Base-by-base conservation (phyloP, 371 early-diverging fungal genomes). In the Mucor racemosus region DNA sequence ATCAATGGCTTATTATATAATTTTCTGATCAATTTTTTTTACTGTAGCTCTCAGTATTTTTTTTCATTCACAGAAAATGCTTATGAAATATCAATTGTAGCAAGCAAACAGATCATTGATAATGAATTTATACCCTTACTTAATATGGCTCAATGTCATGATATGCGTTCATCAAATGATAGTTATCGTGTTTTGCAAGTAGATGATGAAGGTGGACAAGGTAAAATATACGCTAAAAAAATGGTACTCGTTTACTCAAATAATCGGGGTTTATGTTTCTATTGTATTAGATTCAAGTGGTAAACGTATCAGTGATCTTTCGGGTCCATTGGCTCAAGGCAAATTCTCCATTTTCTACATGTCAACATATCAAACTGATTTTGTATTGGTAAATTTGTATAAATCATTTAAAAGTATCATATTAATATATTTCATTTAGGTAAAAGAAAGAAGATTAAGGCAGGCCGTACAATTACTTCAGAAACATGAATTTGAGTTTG, bases 41-140 rank as follows among this genome's bases (percentile, higher is more conserved):
- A 21, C n/a, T n/a, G 19, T 64, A 90, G 88, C 61, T 68, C 78
- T 6, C 82, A 82, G n/a, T 82, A 84, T 33, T 87, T 92, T 61
- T 92, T 92, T 68, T 85, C 84, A 17, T 87, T 87, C 67, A 91
- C 92, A 7, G 91, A 92, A 68, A 92, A 91, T 74, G 79, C 89
- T 7, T 84, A 88, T 60, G 92, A 92, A 64, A 82, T 91, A 17
- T 89, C 90, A 42, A 82, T 92, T 62, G 83, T 91, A 17, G 90
- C 88, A 2, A 89, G 85, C 48, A 77, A 82, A 48, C 76, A 81
- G 13, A 73, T 80, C 34, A 81, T 87, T 63, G 82, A 87, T 39
- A 69, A 79, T 36, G 87, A 82, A 36, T 84, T 86, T 64, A 56
- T 86, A 64, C 82, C 79, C 19, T 64, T 75, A 21, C 69, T 86